Conservation (phyloP, 2,329 filamentous ascomycete species). For the Fusarium piperis region DNA sequence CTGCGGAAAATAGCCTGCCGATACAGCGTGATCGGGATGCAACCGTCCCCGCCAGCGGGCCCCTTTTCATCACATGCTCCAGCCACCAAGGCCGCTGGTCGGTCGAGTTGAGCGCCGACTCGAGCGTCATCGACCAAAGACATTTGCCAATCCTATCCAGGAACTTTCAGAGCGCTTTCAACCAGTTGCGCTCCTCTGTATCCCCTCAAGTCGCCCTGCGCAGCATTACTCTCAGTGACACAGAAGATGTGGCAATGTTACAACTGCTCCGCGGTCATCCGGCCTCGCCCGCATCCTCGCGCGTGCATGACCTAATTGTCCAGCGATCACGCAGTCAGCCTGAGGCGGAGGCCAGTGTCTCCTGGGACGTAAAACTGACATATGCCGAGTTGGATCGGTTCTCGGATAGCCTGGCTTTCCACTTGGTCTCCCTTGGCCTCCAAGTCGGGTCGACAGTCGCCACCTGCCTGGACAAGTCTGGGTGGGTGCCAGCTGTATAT, state of each 20-base stretch:
- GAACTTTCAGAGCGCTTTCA: neutral
- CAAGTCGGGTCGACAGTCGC: constrained; percentile 8
- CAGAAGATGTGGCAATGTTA: neutral
- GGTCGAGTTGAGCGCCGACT: constrained; percentile 1
- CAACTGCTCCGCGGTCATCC: neutral
- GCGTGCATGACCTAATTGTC: neutral
- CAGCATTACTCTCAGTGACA: neutral
- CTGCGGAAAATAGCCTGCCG: no score
- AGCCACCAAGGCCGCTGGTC: neutral
- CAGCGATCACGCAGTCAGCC: neutral
- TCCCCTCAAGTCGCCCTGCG: neutral
- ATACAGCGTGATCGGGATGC: no score
- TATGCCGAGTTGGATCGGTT: constrained; percentile 4
- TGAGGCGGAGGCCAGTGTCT: neutral
- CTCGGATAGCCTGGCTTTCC: constrained; percentile 2
- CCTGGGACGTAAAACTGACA: constrained; percentile 7
- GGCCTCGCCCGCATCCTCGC: neutral
- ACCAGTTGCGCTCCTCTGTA: neutral
- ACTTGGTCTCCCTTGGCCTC: constrained; percentile 9
- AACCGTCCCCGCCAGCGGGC: neutral
- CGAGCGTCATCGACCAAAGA: neutral
- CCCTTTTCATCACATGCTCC: neutral
- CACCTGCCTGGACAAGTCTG: constrained; percentile 16
- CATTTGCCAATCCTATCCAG: neutral
- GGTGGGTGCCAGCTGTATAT: constrained; percentile 18